These are phyloP conservation scores for Suillus clintonianus DNA, from an alignment of 768 basidiomycete species.

Conservation along the genomic window DNA sequence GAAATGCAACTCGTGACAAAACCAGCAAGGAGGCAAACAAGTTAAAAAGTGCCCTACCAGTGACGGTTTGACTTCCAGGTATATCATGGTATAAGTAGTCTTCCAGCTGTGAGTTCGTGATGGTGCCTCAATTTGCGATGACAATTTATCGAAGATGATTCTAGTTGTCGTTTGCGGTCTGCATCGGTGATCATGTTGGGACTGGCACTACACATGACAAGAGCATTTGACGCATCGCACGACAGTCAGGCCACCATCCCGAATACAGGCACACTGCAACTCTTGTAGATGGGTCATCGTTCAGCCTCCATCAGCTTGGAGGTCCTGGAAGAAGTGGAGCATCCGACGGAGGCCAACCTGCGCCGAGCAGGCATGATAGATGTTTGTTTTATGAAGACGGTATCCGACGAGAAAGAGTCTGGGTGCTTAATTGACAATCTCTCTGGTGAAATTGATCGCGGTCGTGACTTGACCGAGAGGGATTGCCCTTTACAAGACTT, in stretches of 20 bases:
- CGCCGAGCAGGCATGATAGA: constrained; percentile 5
- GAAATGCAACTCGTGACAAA: too few relatives aligned
- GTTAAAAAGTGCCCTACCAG: not conserved
- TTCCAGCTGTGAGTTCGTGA: not conserved
- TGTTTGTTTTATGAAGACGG: not conserved
- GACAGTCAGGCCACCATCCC: not conserved
- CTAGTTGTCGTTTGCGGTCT: not conserved
- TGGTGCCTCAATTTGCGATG: too few relatives aligned
- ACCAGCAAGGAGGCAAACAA: too few relatives aligned
- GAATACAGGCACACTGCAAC: constrained; percentile 2
- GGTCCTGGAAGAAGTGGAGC: not conserved
- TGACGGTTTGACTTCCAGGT: not conserved
- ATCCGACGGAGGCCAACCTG: constrained; percentile 4
- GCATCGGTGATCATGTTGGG: constrained; percentile 4
- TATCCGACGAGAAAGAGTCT: not conserved
- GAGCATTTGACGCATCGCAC: not conserved
- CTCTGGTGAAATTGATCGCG: not conserved
- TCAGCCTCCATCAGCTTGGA: not conserved
- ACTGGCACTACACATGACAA: not conserved
- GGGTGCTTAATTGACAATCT: not conserved
- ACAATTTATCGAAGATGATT: not conserved
- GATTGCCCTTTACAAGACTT: too few relatives aligned
- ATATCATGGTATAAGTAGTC: not conserved
- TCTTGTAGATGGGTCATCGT: constrained; percentile 7
- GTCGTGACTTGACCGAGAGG: too few relatives aligned